phyloP scores from a whole-genome alignment of 306 rosid genomes.

The Psophocarpus tetragonolobus region DNA sequence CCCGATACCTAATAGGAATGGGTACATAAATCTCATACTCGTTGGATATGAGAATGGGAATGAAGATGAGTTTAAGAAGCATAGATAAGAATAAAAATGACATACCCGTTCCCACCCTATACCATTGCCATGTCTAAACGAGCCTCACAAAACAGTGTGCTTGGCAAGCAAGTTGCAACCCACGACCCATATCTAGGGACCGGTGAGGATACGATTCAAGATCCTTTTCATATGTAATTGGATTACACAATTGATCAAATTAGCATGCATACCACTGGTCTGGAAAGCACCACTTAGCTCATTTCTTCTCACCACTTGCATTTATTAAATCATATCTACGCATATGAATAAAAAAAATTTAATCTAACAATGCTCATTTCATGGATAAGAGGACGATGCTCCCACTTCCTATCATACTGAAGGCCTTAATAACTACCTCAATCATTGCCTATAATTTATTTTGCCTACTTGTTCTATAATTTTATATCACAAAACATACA shows the following conservation, averaged over 20 bases:
- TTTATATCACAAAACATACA: neutral
- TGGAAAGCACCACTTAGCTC: slow-evolving; percentile 8
- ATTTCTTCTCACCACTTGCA: slow-evolving; percentile 38
- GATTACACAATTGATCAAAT: slow-evolving; percentile 12
- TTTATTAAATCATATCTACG: slow-evolving; percentile 39
- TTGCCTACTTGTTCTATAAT: neutral
- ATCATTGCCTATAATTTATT: slow-evolving; percentile 28
- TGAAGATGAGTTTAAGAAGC: too few species aligned
- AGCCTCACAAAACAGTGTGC: neutral
- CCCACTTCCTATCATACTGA: slow-evolving; percentile 14
- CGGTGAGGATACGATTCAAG: slow-evolving; percentile 1
- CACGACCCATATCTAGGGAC: neutral
- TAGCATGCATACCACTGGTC: slow-evolving; percentile 21
- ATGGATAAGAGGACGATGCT: slow-evolving; percentile 33
- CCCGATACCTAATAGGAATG: too few species aligned
- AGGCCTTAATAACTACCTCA: slow-evolving; percentile 34
- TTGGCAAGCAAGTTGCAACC: slow-evolving; percentile 12
- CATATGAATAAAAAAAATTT: neutral
- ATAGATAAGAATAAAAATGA: too few species aligned
- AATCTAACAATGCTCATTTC: slow-evolving; percentile 11
- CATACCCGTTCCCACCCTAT: too few species aligned
- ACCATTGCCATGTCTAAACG: too few species aligned
- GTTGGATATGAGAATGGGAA: too few species aligned
- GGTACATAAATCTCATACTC: too few species aligned
- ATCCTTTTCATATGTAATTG: slow-evolving; percentile 22